phyloP scores from a whole-genome alignment of 2,329 filamentous ascomycete genomes.

The Seiridium cupressi region DNA sequence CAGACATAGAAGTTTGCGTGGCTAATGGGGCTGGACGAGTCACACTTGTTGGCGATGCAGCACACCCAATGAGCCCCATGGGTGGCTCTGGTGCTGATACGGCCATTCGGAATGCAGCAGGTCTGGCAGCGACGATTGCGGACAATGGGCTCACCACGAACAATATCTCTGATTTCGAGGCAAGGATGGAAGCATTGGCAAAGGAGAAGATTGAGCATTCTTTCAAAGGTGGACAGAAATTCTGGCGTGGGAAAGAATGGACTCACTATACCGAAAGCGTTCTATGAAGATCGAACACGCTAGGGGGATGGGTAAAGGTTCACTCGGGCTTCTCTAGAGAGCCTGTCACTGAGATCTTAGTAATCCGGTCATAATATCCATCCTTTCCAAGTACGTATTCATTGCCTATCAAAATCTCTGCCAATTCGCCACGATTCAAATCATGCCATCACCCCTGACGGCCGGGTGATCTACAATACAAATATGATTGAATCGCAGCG shows the following conservation, averaged over 20 bases:
- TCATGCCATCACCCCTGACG: too few relatives aligned
- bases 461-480: too few relatives aligned
- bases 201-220: slow-evolving; percentile 27
- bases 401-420: too few relatives aligned
- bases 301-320: too few relatives aligned
- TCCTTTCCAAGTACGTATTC: too few relatives aligned
- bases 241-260: slow-evolving; percentile 25
- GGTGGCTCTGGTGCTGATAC: slow-evolving; percentile 27
- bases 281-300: too few relatives aligned
- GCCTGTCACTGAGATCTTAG: too few relatives aligned
- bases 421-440: too few relatives aligned
- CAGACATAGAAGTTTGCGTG: slow-evolving; percentile 20
- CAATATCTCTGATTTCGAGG: slow-evolving; percentile 18
- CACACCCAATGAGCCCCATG: slow-evolving; percentile 28
- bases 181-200: slow-evolving; percentile 21
- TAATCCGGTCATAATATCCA: too few relatives aligned
- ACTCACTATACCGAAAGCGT: slow-evolving; percentile 13
- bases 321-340: too few relatives aligned
- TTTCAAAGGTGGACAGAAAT: slow-evolving; percentile 24
- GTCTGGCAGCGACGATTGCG: slow-evolving; percentile 21
- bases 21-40: slow-evolving; percentile 14
- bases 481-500: too few relatives aligned
- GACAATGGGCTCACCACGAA: slow-evolving; percentile 16
- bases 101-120: slow-evolving; percentile 23
- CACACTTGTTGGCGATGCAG: slow-evolving; percentile 24